Base-by-base conservation (phyloP, 345 rosid genomes). In the Gossypium thurberi region DNA sequence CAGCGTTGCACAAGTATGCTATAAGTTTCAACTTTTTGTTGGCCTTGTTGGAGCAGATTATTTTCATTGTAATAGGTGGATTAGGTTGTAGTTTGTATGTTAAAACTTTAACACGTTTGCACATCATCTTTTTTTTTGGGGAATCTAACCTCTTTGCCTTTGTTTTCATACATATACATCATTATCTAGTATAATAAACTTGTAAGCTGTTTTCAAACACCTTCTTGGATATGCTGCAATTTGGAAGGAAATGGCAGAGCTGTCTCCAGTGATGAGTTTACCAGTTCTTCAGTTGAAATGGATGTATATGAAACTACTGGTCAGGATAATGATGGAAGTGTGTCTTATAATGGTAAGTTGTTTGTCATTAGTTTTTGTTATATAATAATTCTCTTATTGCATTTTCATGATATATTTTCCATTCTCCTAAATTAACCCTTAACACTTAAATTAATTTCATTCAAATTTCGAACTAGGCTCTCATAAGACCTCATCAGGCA, bases 171-270 rank as follows among this genome's bases (percentile, higher is more conserved):
- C 58, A 70, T 42, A 10, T 69, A 76, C 28, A 57, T 33, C 20
- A 60, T 79, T 72, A 71, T 85, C 78, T 61, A 91, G 99, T 82
- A 81, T 86, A 92, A 95, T 79, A 92, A 86, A 88, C 91, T 95
- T 74, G 79, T 78, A 63, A 81, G 85, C 72, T 76, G 78, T 80
- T 89, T 86, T 79, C 84, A 84, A 78, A 87, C 92, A 71, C 99
- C 99, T 65, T 67, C 96, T 12, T 95, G 97, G 99, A 86, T 92
- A 80, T 78, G 84, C 81, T 95, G 98, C 79, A 75, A 86, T 82
- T 57, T 95, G 76, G 90, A 85, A 60, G 96, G 91, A 66, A 95
- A 95, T 78, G 87, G 71, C 44, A 79, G 78, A 77, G 85, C 82
- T 71, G 40, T 80, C 52, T 82, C 84, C 44, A 74, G 60, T 81